These are phyloP conservation scores for Tylopilus sp. DNA, from an alignment of 768 basidiomycete genomes.

Conservation along the genomic window DNA sequence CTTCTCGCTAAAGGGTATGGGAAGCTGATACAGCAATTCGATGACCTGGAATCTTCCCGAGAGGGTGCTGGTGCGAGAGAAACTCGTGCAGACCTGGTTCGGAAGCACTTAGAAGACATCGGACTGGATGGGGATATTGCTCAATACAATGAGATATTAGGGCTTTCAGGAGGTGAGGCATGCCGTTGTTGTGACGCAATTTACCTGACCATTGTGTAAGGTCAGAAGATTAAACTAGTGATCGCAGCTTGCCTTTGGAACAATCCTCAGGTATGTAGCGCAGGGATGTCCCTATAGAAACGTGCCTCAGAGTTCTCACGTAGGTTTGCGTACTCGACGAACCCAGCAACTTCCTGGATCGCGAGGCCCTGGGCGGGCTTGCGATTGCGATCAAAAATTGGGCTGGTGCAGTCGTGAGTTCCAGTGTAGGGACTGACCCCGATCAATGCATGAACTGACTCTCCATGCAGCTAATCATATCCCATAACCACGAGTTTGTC, in stretches of 20 bases:
- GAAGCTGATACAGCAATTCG: slow-evolving; percentile 91
- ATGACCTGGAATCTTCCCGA: slow-evolving; percentile 92
- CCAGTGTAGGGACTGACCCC: slow-evolving; percentile 8
- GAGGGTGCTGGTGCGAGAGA: slow-evolving; percentile 94
- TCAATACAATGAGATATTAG: slow-evolving; percentile 95
- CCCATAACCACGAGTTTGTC: slow-evolving; percentile 91
- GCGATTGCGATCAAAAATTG: slow-evolving; percentile 95
- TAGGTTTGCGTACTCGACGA: slow-evolving; percentile 74
- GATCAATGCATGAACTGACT: slow-evolving; percentile 16
- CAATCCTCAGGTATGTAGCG: slow-evolving; percentile 71
- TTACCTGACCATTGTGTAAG: slow-evolving; percentile 34
- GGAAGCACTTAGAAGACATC: slow-evolving; percentile 93
- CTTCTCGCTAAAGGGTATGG: slow-evolving; percentile 82
- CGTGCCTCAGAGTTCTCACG: slow-evolving; percentile 33
- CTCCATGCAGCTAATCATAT: slow-evolving; percentile 77
- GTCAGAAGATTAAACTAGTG: slow-evolving; percentile 96
- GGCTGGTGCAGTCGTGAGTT: slow-evolving; percentile 79
- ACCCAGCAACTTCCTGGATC: slow-evolving; percentile 96
- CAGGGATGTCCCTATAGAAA: neutral
- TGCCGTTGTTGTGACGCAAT: slow-evolving; percentile 9
- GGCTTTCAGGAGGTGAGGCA: slow-evolving; percentile 80
- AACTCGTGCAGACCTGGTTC: slow-evolving; percentile 72
- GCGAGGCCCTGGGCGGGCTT: slow-evolving; percentile 91
- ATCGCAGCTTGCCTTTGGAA: slow-evolving; percentile 96
- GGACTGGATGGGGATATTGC: slow-evolving; percentile 97